Evolutionary conservation across 768 basidiomycete species (phyloP).

Genomic region (Mycena belliarum): DNA sequence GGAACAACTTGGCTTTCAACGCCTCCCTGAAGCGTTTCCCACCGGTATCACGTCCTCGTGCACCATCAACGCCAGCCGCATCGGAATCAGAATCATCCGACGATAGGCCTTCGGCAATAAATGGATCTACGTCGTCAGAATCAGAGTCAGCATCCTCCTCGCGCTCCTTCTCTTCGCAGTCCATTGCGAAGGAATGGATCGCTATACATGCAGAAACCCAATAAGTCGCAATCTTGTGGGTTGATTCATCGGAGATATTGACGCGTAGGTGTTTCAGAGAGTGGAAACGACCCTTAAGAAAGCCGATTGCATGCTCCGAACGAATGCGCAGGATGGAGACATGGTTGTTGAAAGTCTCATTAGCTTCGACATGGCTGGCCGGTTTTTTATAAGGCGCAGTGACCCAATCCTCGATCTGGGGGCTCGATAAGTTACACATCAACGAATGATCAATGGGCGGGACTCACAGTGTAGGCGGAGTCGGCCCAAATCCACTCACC

Average conservation of each 20-base stretch:
- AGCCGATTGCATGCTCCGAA: conserved; percentile 9
- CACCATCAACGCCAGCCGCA: too few relatives aligned
- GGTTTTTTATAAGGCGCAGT: conserved; percentile 10
- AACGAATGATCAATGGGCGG: background rate
- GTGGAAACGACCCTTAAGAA: conserved; percentile 9
- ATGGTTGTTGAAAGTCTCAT: conserved; percentile 6
- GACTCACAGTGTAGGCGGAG: conserved; percentile 35
- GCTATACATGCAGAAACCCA: conserved; percentile 30
- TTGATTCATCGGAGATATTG: background rate
- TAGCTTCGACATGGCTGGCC: background rate
- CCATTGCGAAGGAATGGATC: conserved; percentile 26
- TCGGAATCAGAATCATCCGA: background rate
- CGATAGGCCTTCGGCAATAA: conserved; percentile 3
- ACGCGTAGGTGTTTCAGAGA: conserved; percentile 10
- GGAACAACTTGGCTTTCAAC: conserved; percentile 1
- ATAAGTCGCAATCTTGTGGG: conserved; percentile 27
- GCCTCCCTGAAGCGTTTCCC: conserved; percentile 6
- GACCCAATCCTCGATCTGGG: background rate
- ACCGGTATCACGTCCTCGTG: background rate
- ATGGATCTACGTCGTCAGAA: conserved; percentile 4
- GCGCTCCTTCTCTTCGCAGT: conserved; percentile 22
- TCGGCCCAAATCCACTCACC: conserved; percentile 39
- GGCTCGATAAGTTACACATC: background rate
- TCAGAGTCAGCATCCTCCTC: conserved; percentile 4
- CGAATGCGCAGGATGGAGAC: conserved; percentile 5